Percentiles rank a stretch among this genome's conserved stretches.
Evolutionary conservation across 225 moss, liverwort and hornwort genomes (phyloP).

Genomic region (Rhytidiadelphus loreus): DNA sequence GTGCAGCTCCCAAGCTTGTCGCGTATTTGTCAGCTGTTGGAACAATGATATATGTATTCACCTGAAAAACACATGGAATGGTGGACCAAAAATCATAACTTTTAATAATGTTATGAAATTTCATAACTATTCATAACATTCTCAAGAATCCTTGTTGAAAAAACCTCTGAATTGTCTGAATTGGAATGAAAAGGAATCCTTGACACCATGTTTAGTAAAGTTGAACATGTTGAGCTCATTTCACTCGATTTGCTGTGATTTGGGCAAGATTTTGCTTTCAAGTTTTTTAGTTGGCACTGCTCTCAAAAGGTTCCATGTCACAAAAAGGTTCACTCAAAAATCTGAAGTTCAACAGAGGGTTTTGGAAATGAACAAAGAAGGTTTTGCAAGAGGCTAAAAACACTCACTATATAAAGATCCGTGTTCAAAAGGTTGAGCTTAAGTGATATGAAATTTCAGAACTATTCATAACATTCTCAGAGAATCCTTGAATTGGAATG

Average conservation of each 20-base stretch:
- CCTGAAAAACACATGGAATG: slow-evolving; percentile 10
- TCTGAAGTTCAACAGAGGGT: neutral
- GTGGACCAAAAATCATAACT: neutral
- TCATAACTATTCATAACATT: neutral
- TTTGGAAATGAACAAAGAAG: neutral
- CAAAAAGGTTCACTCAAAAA: neutral
- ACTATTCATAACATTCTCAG: no score
- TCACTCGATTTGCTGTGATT: neutral
- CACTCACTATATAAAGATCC: slow-evolving; percentile 74
- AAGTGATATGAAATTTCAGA: slow-evolving; percentile 31
- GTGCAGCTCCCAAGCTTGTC: slow-evolving; percentile 52
- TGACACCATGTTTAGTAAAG: neutral
- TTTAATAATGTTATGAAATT: neutral
- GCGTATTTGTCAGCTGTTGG: slow-evolving; percentile 86
- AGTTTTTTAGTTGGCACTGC: neutral
- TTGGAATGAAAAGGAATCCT: neutral
- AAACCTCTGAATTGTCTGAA: neutral
- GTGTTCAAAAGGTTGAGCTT: slow-evolving; percentile 68
- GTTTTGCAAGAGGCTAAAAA: neutral
- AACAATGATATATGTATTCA: slow-evolving; percentile 79
- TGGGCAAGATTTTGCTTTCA: neutral
- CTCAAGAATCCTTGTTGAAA: neutral
- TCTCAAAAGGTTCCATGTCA: neutral
- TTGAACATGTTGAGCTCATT: neutral
- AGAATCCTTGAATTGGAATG: no score